A percentile compares a stretch with the other conserved stretches of the same genome.
These are phyloP conservation scores for Penicillium capsulatum DNA, from an alignment of 2,329 filamentous ascomycete genomes.

Conservation along the genomic window DNA sequence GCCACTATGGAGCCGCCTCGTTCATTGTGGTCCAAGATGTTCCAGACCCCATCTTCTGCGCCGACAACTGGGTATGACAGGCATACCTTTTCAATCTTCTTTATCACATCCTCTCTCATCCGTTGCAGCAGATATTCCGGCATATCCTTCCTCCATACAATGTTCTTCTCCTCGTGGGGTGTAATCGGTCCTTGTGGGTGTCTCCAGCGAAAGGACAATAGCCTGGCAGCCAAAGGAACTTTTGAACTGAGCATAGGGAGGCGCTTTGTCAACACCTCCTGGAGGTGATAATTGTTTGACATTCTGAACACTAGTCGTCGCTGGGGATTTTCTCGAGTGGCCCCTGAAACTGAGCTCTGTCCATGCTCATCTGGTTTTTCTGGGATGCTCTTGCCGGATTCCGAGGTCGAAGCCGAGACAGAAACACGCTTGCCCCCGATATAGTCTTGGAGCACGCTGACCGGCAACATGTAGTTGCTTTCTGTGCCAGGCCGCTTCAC, in stretches of 20 bases:
- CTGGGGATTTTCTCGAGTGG: constrained; percentile 3
- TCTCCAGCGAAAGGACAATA: constrained; percentile 38
- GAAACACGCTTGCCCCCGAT: constrained; percentile 8
- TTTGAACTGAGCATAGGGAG: constrained; percentile 11
- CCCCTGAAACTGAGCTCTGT: not conserved
- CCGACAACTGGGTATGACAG: constrained; percentile 17
- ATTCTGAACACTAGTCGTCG: constrained; percentile 27
- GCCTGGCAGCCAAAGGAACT: constrained; percentile 12
- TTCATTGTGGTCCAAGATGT: constrained; percentile 18
- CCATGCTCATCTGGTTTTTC: not conserved
- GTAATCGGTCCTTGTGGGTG: constrained; percentile 28
- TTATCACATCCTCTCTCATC: constrained; percentile 36
- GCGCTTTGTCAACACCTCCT: constrained; percentile 13
- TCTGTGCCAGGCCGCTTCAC: constrained; percentile 28
- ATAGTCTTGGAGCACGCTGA: constrained; percentile 31
- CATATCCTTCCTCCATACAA: constrained; percentile 50
- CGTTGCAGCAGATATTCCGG: constrained; percentile 38
- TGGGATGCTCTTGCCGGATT: no score
- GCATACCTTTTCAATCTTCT: constrained; percentile 35
- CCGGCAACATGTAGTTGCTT: constrained; percentile 33
- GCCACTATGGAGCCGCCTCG: constrained; percentile 19
- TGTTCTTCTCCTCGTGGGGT: constrained; percentile 22
- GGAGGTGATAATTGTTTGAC: constrained; percentile 26
- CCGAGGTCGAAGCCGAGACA: no score
- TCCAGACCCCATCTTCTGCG: constrained; percentile 26